Conservation (phyloP, 192 early-diverging fungal species). For the Rhizoclosmatium sp. region DNA sequence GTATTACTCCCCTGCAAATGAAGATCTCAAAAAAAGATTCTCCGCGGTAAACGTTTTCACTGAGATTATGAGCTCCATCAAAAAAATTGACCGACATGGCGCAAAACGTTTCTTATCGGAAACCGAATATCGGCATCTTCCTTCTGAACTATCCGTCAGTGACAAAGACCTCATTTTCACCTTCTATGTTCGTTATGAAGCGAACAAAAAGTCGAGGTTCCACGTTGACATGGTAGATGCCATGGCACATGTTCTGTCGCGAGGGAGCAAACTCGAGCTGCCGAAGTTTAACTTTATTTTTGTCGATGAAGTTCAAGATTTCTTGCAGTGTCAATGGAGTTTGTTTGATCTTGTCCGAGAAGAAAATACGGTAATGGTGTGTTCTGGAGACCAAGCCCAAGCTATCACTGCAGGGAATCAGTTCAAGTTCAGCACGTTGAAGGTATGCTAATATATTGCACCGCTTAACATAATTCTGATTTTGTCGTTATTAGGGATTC, state of each 20-base stretch:
- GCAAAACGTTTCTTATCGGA: neutral
- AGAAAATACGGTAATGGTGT: neutral
- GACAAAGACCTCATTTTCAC: too few species aligned
- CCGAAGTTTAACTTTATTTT: neutral
- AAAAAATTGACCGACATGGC: neutral
- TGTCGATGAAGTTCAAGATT: conserved; percentile 10
- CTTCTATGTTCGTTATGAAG: neutral
- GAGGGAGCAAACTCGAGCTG: neutral
- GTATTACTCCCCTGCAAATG: neutral
- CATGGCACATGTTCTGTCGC: neutral
- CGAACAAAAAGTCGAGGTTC: neutral
- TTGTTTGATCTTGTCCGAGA: neutral
- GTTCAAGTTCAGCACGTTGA: neutral
- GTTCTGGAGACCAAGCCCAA: conserved; percentile 2
- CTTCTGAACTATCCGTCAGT: too few species aligned
- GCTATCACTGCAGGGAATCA: neutral
- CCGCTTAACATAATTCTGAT: too few species aligned
- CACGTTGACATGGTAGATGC: conserved; percentile 1
- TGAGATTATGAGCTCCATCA: conserved; percentile 9
- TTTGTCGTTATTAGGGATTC: too few species aligned
- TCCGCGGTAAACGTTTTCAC: neutral
- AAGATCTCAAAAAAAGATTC: neutral
- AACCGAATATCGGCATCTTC: too few species aligned
- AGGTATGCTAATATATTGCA: neutral
- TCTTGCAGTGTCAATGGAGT: neutral